Base-by-base conservation (phyloP, 306 rosid genomes). In the Luffa aegyptiaca region DNA sequence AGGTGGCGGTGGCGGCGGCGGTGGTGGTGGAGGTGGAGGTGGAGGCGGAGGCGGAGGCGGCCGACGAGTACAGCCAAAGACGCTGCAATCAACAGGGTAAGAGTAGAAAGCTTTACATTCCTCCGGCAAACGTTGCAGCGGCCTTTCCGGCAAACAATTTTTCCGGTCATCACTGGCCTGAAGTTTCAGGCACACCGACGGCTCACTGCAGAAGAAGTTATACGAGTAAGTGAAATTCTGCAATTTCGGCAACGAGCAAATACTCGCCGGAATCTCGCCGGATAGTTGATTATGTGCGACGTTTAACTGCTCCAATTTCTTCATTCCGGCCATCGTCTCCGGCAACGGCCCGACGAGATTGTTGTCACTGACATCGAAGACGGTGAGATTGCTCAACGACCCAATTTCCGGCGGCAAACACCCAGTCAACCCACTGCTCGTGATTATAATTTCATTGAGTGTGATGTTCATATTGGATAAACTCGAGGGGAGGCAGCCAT, bases 111-210 rank as follows among this genome's bases (percentile, higher is more conserved):
- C 82, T 4, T 52, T 68, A 81, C 98, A 94, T 55, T 92, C 92
- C 44, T 81, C 2, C 2, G 13, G 52, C 6, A 95, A 84, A 75
- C 97, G 80, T 66, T 94, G 98, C 75, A 83, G 58, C 1, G 90
- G 97, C 88, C 95, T 78, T 71, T 83, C 16, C 12, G 93, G 95
- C 68, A 94, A 58, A 62, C 98, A 94, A 77, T 94, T 94, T 78
- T 78, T 82, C 75, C 42, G 65, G 55, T 92, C 98, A 86, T 91
- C 91, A 45, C 72, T 82, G 2, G 79, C 86, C 20, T 39, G 79
- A 86, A 94, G 65, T 82, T 88, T 90, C 5, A 87, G 80, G 78
- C 98, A 92, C 21, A 11, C 5, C 16, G 82, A 61, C 5, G 97
- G 82, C 61, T 94, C 92, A 11, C 59, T 62, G 51, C 90, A 88